These are phyloP conservation scores for Lactifluus volemus DNA, from an alignment of 768 basidiomycete species.

Conservation along the genomic window DNA sequence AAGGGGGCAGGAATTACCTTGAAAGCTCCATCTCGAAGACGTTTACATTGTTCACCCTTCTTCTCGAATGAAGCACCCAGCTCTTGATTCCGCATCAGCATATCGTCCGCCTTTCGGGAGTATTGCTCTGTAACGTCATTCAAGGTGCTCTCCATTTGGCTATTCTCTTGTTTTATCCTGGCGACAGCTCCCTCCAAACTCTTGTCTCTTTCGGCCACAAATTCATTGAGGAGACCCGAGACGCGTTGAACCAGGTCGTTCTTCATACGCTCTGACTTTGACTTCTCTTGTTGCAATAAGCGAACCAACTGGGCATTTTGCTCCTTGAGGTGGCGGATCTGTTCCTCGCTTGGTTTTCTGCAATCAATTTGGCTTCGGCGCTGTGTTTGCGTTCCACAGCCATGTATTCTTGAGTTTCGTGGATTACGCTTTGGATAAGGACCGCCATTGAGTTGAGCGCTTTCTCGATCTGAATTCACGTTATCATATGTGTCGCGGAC, in stretches of 20 bases:
- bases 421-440: conserved; percentile 51
- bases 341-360: conserved; percentile 38
- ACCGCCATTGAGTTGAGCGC: conserved; percentile 50
- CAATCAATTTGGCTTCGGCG: conserved; percentile 39
- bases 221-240: conserved; percentile 62
- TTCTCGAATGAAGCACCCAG: conserved; percentile 36
- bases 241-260: conserved; percentile 70
- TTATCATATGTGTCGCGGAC: not conserved
- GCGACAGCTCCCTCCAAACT: conserved; percentile 52
- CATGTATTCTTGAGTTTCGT: conserved; percentile 50
- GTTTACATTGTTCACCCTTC: conserved; percentile 41
- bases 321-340: conserved; percentile 52
- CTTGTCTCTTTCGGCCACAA: conserved; percentile 57
- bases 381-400: conserved; percentile 44
- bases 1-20: conserved; percentile 37
- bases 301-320: conserved; percentile 61
- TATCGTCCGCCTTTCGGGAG: conserved; percentile 34
- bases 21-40: conserved; percentile 46
- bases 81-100: conserved; percentile 35
- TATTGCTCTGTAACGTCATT: conserved; percentile 42
- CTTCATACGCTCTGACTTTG: conserved; percentile 56
- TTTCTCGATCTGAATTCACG: conserved; percentile 37
- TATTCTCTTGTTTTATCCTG: conserved; percentile 46
- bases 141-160: conserved; percentile 43
- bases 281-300: conserved; percentile 58